Conservation (phyloP, 177 flowering plant species). For the Vitis hybrid region DNA sequence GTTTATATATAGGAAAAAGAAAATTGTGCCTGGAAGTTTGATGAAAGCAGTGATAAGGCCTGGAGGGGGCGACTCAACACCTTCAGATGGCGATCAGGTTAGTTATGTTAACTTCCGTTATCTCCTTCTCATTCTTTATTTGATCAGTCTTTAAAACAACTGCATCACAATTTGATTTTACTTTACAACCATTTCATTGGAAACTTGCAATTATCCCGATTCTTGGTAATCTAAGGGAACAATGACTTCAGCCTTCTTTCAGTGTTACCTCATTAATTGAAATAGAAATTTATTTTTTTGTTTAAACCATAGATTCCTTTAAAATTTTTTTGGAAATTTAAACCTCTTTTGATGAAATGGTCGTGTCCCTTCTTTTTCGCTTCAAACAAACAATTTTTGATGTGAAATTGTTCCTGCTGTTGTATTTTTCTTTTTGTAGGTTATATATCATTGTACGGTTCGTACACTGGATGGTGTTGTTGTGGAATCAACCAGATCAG, state of each 20-base stretch:
- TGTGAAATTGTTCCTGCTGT: neutral
- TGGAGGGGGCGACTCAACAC: conserved; percentile 64
- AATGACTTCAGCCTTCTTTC: too few relatives aligned
- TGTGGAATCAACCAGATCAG: conserved; percentile 71
- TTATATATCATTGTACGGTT: conserved; percentile 80
- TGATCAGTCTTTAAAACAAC: neutral
- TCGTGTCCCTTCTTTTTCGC: neutral
- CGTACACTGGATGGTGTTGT: conserved; percentile 87
- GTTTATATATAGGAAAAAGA: conserved; percentile 56
- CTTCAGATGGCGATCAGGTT: conserved; percentile 91
- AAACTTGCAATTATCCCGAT: too few relatives aligned
- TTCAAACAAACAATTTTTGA: neutral
- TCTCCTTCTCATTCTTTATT: neutral
- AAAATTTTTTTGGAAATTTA: too few relatives aligned
- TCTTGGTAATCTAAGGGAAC: too few relatives aligned
- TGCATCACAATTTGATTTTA: neutral
- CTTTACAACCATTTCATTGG: too few relatives aligned
- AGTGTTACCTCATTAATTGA: too few relatives aligned
- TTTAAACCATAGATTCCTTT: too few relatives aligned
- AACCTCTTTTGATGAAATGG: neutral
- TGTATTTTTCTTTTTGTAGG: conserved; percentile 39
- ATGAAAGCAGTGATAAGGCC: conserved; percentile 90
- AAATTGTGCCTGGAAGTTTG: conserved; percentile 75
- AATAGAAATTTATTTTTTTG: too few relatives aligned
- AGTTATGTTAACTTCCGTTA: neutral